Conservation (phyloP, 495 filamentous ascomycete genomes). For the Chlorociboria aeruginascens region DNA sequence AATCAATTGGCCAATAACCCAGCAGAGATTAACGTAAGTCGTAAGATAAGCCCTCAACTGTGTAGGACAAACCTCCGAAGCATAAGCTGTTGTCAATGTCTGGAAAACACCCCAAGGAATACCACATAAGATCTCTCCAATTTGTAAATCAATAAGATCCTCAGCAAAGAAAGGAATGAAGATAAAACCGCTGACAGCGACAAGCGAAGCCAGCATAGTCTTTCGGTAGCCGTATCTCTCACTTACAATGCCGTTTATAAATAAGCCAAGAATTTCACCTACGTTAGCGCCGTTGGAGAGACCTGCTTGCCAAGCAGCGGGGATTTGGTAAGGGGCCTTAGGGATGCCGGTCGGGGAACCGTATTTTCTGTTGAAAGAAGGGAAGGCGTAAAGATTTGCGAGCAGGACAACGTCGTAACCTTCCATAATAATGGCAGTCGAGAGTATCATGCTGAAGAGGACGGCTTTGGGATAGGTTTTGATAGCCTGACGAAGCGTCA, state of each 20-base stretch:
- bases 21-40: conserved; percentile 66
- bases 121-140: conserved; percentile 66
- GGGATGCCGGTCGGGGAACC: conserved; percentile 7
- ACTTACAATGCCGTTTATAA: conserved; percentile 33
- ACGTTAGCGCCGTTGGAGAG: conserved; percentile 31
- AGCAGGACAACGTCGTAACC: conserved; percentile 31
- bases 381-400: conserved; percentile 25
- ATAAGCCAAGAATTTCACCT: conserved; percentile 34
- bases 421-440: conserved; percentile 34
- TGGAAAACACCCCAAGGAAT: conserved; percentile 71
- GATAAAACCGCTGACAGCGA: conserved; percentile 52
- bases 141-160: conserved; percentile 52
- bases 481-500: conserved; percentile 39
- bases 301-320: conserved; percentile 36
- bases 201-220: conserved; percentile 55
- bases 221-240: conserved; percentile 44
- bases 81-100: conserved; percentile 66
- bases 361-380: conserved; percentile 22
- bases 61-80: conserved; percentile 66
- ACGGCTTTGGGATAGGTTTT: conserved; percentile 32
- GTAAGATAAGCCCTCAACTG: conserved; percentile 61
- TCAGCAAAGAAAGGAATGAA: conserved; percentile 67
- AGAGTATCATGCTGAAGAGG: conserved; percentile 21
- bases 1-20: conserved; percentile 49
- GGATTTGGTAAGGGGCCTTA: conserved; percentile 33